Conservation (phyloP, 2,329 filamentous ascomycete genomes). For the Penicillium janthinellum region DNA sequence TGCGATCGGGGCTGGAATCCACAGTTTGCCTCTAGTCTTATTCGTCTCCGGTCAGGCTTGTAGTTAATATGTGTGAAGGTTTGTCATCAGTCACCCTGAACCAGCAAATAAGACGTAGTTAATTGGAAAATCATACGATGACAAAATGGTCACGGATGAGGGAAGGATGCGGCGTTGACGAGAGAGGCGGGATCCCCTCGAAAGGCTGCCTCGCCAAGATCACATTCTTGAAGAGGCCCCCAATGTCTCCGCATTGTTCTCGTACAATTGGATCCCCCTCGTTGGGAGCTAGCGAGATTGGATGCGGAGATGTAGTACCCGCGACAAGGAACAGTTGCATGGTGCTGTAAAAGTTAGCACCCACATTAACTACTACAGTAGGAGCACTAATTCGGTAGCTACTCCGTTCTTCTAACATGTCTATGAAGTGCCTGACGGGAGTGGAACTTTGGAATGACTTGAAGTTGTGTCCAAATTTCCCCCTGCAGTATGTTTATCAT, state of each 20-base stretch:
- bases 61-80: neutral
- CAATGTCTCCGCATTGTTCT: neutral
- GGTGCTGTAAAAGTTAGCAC: neutral
- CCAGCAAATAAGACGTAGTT: too few relatives aligned
- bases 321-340: neutral
- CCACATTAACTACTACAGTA: neutral
- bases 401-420: neutral
- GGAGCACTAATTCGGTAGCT: neutral
- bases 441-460: neutral
- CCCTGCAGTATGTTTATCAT: neutral
- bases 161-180: neutral
- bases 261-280: neutral
- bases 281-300: neutral
- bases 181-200: neutral
- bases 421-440: neutral
- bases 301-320: neutral
- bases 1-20: conserved; percentile 10
- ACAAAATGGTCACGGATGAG: neutral
- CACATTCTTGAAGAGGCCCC: conserved; percentile 9
- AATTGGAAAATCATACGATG: neutral
- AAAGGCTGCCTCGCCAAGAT: neutral
- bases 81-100: neutral
- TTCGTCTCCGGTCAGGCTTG: conserved; percentile 5
- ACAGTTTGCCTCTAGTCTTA: neutral
- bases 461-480: neutral